These are phyloP conservation scores for Abrus pulchellus DNA, from an alignment of 306 rosid genomes.

Conservation along the genomic window DNA sequence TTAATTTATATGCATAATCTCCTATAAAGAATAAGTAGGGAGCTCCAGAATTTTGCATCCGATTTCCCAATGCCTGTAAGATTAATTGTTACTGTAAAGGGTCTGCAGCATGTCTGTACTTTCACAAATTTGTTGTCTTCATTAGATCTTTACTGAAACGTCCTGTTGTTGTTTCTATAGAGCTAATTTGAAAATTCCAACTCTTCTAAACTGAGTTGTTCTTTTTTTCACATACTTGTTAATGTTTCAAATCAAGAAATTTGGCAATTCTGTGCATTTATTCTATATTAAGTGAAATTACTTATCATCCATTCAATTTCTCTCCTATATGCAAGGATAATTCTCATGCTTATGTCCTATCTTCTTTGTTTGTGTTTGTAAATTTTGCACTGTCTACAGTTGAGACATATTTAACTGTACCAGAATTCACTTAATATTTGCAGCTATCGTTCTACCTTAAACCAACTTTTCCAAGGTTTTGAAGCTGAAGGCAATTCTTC, in stretches of 20 bases:
- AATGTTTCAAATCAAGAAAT: constrained; percentile 3
- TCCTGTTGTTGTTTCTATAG: not conserved
- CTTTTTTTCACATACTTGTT: constrained; percentile 2
- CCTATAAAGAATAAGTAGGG: not conserved
- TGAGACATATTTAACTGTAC: constrained; percentile 29
- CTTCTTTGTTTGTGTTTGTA: not conserved
- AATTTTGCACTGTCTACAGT: not conserved
- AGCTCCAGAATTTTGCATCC: not conserved
- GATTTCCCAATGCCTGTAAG: not conserved
- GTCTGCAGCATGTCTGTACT: constrained; percentile 3
- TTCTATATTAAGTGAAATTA: constrained; percentile 10
- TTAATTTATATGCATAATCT: not conserved
- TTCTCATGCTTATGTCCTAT: not conserved
- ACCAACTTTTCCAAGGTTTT: constrained; percentile 83
- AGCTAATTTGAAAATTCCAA: constrained; percentile 26
- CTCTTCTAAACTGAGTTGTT: not conserved
- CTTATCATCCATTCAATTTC: constrained; percentile 15
- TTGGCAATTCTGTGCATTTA: not conserved
- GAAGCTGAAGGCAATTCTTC: constrained; percentile 68
- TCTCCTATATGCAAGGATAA: not conserved
- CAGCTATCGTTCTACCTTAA: constrained; percentile 88
- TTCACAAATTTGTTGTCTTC: not conserved
- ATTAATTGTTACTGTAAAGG: constrained; percentile 18
- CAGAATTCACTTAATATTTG: constrained; percentile 19
- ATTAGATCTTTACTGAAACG: not conserved